Evolutionary conservation across 2,329 filamentous ascomycete species (phyloP).

Genomic region (Scytalidium lignicola): DNA sequence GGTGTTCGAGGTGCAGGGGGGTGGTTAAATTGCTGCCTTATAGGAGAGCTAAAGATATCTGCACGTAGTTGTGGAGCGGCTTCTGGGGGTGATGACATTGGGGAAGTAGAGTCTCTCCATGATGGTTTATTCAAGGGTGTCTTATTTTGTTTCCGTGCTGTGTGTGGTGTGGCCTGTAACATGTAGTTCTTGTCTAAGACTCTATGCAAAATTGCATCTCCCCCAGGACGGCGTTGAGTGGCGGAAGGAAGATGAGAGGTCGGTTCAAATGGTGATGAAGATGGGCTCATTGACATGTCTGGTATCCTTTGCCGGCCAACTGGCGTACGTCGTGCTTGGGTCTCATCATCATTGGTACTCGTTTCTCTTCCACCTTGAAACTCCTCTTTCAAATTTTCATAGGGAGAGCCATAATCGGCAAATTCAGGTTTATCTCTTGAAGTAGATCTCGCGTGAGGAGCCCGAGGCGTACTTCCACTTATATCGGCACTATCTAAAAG

Average conservation of each 20-base stretch:
- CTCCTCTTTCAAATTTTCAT: slow-evolving; percentile 67
- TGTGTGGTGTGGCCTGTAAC: slow-evolving; percentile 84
- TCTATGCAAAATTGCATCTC: slow-evolving; percentile 80
- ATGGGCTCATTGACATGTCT: slow-evolving; percentile 60
- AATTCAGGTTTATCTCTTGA: slow-evolving; percentile 42
- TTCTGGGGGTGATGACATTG: slow-evolving; percentile 68
- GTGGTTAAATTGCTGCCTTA: slow-evolving; percentile 35
- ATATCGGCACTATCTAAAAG: slow-evolving; percentile 60
- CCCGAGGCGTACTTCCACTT: slow-evolving; percentile 63
- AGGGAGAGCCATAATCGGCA: slow-evolving; percentile 68
- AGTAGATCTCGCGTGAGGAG: slow-evolving; percentile 45
- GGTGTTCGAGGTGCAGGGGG: slow-evolving; percentile 59
- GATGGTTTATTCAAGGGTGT: slow-evolving; percentile 26
- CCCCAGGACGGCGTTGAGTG: slow-evolving; percentile 31
- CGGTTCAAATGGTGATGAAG: slow-evolving; percentile 51
- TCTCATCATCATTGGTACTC: slow-evolving; percentile 33
- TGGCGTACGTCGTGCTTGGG: slow-evolving; percentile 31
- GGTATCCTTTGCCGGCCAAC: slow-evolving; percentile 43
- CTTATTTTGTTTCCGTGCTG: slow-evolving; percentile 36
- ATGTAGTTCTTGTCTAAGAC: slow-evolving; percentile 96
- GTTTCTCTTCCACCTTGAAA: slow-evolving; percentile 40
- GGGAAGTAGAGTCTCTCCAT: slow-evolving; percentile 25
- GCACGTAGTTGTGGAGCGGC: slow-evolving; percentile 77
- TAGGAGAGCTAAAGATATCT: slow-evolving; percentile 78
- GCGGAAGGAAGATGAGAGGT: slow-evolving; percentile 35